A percentile compares a stretch with the other conserved stretches of the same genome.
Evolutionary conservation across 495 filamentous ascomycete species (phyloP).

Genomic region (Achaetomiella virescens): DNA sequence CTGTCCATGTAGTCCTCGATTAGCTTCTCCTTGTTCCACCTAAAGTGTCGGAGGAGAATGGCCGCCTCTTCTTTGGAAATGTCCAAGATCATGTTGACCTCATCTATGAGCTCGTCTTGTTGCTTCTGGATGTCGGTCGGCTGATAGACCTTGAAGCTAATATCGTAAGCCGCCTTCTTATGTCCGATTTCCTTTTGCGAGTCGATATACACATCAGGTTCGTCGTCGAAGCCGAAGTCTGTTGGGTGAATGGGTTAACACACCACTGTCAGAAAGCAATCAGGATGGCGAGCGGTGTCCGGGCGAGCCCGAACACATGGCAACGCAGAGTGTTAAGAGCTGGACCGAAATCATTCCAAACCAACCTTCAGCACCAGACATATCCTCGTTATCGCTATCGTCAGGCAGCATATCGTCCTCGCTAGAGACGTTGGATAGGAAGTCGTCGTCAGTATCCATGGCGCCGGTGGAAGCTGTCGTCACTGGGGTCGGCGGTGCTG

Average conservation of each 20-base stretch:
- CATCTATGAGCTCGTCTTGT: conserved; percentile 77
- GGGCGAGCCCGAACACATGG: background rate
- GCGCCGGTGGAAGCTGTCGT: conserved; percentile 51
- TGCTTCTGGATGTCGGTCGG: conserved; percentile 74
- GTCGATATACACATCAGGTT: conserved; percentile 66
- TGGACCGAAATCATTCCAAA: conserved; percentile 46
- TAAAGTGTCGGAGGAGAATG: conserved; percentile 77
- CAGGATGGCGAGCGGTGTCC: background rate
- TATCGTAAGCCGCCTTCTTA: conserved; percentile 70
- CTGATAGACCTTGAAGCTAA: conserved; percentile 72
- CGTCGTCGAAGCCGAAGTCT: conserved; percentile 65
- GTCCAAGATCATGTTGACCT: conserved; percentile 82
- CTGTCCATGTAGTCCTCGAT: conserved; percentile 94
- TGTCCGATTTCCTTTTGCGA: conserved; percentile 70
- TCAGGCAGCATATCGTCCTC: conserved; percentile 67
- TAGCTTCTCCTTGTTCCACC: conserved; percentile 93
- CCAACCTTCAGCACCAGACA: conserved; percentile 64
- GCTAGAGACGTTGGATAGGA: conserved; percentile 79
- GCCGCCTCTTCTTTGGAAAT: conserved; percentile 80
- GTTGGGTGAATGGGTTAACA: conserved; percentile 18
- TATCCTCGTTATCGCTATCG: conserved; percentile 66
- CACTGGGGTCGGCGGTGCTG: conserved; percentile 50
- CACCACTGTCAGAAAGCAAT: background rate
- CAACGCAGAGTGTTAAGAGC: background rate
- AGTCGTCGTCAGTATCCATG: conserved; percentile 98